Percentiles rank a stretch among this genome's conserved stretches.
These are phyloP conservation scores for Xylariaceae sp. DNA, from an alignment of 2,329 filamentous ascomycete species.

Conservation along the genomic window DNA sequence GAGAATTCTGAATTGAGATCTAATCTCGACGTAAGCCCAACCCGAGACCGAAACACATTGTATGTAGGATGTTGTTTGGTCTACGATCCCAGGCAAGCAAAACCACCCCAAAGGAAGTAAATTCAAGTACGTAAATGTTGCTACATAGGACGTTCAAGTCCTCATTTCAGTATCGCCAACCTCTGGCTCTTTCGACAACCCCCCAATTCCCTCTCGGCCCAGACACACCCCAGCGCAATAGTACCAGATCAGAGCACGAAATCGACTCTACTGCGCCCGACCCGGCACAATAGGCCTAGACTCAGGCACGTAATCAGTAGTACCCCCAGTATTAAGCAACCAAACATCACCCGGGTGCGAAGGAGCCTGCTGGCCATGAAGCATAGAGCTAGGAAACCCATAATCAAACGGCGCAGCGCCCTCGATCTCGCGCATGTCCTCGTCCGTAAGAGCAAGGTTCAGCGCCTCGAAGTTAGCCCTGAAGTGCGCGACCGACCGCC, in stretches of 20 bases:
- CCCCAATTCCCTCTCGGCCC: no score
- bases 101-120: no score
- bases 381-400: slow-evolving; percentile 56
- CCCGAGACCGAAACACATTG: no score
- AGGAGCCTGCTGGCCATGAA: slow-evolving; percentile 39
- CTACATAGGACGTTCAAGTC: no score
- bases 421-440: slow-evolving; percentile 54
- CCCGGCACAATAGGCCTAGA: slow-evolving; percentile 40
- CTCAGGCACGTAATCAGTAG: slow-evolving; percentile 48
- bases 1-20: no score
- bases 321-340: slow-evolving; percentile 45
- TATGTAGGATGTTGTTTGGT: no score
- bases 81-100: no score
- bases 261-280: slow-evolving; percentile 42
- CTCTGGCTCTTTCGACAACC: no score
- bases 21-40: no score
- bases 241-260: slow-evolving; percentile 19
- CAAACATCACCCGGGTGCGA: slow-evolving; percentile 41
- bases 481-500: slow-evolving; percentile 49
- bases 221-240: no score
- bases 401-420: slow-evolving; percentile 48
- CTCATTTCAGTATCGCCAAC: no score
- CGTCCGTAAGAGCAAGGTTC: slow-evolving; percentile 44
- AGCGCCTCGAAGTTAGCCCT: slow-evolving; percentile 54
- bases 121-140: no score